Base-by-base conservation (phyloP, 345 rosid species). In the Pugionium dolabratum region DNA sequence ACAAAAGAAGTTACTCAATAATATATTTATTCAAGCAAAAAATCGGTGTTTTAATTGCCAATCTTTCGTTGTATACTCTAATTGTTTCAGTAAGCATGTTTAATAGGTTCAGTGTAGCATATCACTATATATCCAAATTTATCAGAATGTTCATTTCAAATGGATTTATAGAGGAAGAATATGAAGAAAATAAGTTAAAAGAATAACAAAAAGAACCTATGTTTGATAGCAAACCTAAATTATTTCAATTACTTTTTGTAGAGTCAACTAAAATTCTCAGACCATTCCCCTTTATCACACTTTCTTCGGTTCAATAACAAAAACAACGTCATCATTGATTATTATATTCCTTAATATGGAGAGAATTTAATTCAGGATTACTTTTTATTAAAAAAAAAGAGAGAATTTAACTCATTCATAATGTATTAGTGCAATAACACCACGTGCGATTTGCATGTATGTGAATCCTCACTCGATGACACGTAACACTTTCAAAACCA, bases 241-340 rank as follows among this genome's bases (percentile, higher is more conserved):
- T 37, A 9, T 61, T 28, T 4, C 37, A 31, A 59, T 27, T 50
- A 69, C 18, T n/a, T 69, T 10, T 69, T 61, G 29, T 25, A 54
- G 62, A 63, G 75, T 71, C 75, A 71, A 71, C 43, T 7, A 10
- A 30, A 54, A 62, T 70, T 70, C 68, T 46, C 62, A 62, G 44
- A 51, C 52, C 62, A 51, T 59, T 54, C 49, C 31, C 11, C 60
- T 51, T 61, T 53, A 34, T 69, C 53, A 6, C 7, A 18, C 42
- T 41, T 53, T 31, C 5, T 65, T 65, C 33, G 4, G 34, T 53
- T 30, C 29, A 18, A 18, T 18, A 18, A 18, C 18, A 18, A 59
- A 29, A 6, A 42, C 44, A 36, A 28, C 4, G 57, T 49, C 28
- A 41, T 3, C 10, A 54, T 9, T 9, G 4, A 56, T 56, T 18